Evolutionary conservation across 768 basidiomycete genomes (phyloP).

Genomic region (Tricholoma saponaceum): DNA sequence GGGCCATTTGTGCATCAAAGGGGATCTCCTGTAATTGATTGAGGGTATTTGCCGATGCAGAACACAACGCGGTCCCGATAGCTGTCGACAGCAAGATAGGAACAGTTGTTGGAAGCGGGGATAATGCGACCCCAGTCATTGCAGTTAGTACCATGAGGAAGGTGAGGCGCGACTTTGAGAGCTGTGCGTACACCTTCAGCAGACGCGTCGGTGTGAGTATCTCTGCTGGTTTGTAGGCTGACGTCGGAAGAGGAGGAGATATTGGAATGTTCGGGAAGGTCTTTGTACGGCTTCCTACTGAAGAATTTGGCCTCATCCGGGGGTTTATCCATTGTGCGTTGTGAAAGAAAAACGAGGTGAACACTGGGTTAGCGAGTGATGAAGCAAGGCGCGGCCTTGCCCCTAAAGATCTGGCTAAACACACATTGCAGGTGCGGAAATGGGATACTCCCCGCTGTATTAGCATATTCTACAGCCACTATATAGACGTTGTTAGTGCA

Average conservation of each 20-base stretch:
- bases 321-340: constrained; percentile 49
- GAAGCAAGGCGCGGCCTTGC: constrained; percentile 4
- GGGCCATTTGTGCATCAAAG: constrained; percentile 93
- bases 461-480: not conserved
- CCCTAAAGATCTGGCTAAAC: not conserved
- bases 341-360: constrained; percentile 62
- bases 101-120: constrained; percentile 79
- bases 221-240: constrained; percentile 32
- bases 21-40: constrained; percentile 96
- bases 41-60: constrained; percentile 89
- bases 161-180: constrained; percentile 83
- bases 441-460: not conserved
- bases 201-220: constrained; percentile 48
- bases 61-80: constrained; percentile 84
- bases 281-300: not conserved
- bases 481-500: not conserved
- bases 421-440: constrained; percentile 1
- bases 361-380: constrained; percentile 17
- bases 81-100: constrained; percentile 86
- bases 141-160: constrained; percentile 83
- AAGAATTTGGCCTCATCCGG: not conserved
- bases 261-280: constrained; percentile 7
- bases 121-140: constrained; percentile 90
- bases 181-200: constrained; percentile 67
- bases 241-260: constrained; percentile 14